Evolutionary conservation across 2,329 filamentous ascomycete genomes (phyloP), one percentile per base, ranked within the genome.

Genomic region (Lachnellula hyalina): DNA sequence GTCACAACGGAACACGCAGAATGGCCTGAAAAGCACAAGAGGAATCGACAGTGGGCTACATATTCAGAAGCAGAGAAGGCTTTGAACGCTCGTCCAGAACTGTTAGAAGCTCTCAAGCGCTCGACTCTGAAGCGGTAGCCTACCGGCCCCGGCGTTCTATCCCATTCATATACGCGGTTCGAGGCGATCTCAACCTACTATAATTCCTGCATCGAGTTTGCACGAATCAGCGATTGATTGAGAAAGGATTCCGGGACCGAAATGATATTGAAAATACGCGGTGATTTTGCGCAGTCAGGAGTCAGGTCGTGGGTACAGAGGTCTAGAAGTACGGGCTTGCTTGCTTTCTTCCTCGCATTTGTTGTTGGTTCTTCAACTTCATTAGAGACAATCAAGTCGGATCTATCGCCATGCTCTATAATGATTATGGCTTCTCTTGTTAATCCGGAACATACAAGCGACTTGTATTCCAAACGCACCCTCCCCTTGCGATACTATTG

Each of bases 21-120:
- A 55, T 99, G 94, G 94, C 94, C 94, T 1, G 94, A 99, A 77
- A 87, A 82, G 76, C 84, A 96, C 73, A 97, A 96, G 79, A 83
- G 94, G 67, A 86, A 86, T 71, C 84, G 94, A 57, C 83, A 87
- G 70, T 99, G 94, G 94, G 90, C 96, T 72, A 86, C 84, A 50
- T 96, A 90, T 70, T 74, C 80, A 49, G 84, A 95, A 71, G 94
- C 94, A n/a, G 83, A 83, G 61, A 84, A 89, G 63, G 85, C 86
- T 48, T 76, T 99, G 66, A 80, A 83, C 62, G 81, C 83, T 58
- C 82, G 94, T 54, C 93, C 93, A 2, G 94, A 97, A 77, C 78
- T 99, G 56, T 77, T 93, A 61, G 89, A 96, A 71, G 94, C 94
- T 32, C 77, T 99, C 59, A 86, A 69, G 87, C 86, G 51, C 79